Base-by-base conservation (phyloP, 2,329 filamentous ascomycete genomes). In the Cytospora piceicola region DNA sequence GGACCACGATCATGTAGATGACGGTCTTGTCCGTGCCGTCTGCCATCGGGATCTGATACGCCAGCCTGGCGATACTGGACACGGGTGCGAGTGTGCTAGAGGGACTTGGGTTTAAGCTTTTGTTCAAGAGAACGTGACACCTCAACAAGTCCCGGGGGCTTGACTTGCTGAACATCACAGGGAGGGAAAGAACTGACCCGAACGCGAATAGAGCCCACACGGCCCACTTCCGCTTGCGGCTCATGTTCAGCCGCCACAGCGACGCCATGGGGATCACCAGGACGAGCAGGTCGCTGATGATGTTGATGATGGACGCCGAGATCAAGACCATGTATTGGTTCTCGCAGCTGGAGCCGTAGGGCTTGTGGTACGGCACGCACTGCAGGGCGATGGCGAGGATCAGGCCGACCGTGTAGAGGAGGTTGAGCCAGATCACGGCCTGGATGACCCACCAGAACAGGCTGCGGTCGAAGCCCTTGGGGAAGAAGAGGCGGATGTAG, bases 401-500 rank as follows among this genome's bases (percentile, higher is more conserved):
- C 14, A 72, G 66, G 3, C 71, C 70, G 42, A 71, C 52, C 24
- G 69, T 70, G 63, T 73, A 73, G 7, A 73, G 68, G 8, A 71
- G 39, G 55, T 73, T 72, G 54, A 71, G 62, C 69, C 67, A 70
- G 36, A 71, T 70, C 11, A 68, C 67, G 29, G 54, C 60, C 55
- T 72, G 70, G 54, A 71, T 72, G 14, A 70, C 55, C 71, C 70
- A 73, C 71, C 70, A 72, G 39, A 62, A 24, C 14, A 22, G 5
- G 56, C 51, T 56, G 3, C 61, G 60, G 6, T 76, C 70, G 1
- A 81, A 80, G 53, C 82, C 78, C 3, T 80, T 81, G 12, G 83
- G 74, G 68, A 80, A 83, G 64, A 81, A 82, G 4, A 83, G 73
- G 4, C 81, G 81, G 14, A 82, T 76, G 64, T 80, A 74, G 15